Evolutionary conservation across 345 rosid genomes (phyloP).

Genomic region (Chamaenerion angustifolium): DNA sequence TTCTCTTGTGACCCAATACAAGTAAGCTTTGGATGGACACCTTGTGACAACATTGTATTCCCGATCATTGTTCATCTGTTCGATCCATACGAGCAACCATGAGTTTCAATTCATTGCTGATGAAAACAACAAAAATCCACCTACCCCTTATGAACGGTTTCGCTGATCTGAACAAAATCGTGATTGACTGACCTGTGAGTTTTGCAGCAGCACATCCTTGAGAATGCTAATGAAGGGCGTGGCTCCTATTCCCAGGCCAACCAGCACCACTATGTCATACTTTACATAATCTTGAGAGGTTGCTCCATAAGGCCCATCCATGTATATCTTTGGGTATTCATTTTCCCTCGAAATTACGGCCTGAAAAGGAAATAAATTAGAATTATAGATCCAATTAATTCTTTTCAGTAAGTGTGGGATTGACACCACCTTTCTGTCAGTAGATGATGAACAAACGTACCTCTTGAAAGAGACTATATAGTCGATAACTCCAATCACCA

Average conservation of each 20-base stretch:
- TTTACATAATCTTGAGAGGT: constrained; percentile 43
- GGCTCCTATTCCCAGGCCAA: constrained; percentile 52
- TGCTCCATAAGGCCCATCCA: constrained; percentile 51
- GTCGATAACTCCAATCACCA: constrained; percentile 49
- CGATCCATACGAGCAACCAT: neutral
- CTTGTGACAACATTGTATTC: constrained; percentile 8
- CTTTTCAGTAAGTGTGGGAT: too few species aligned
- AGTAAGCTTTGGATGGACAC: constrained; percentile 35
- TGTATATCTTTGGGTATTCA: constrained; percentile 25
- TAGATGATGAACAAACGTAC: constrained; percentile 5
- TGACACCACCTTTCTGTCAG: too few species aligned
- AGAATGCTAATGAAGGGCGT: constrained; percentile 55
- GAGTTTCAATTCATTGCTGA: neutral
- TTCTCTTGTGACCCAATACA: constrained; percentile 54
- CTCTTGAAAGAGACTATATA: constrained; percentile 36
- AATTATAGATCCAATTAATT: too few species aligned
- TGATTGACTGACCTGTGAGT: constrained; percentile 1
- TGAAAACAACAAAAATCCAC: too few species aligned
- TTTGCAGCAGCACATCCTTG: constrained; percentile 19
- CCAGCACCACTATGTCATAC: constrained; percentile 33
- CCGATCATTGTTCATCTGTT: constrained; percentile 12
- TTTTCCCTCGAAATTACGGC: constrained; percentile 11
- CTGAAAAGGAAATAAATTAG: too few species aligned
- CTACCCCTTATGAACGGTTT: too few species aligned
- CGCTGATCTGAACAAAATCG: too few species aligned